These are phyloP conservation scores for Ascoidea tarda DNA, from an alignment of 805 yeast genomes.

Conservation along the genomic window DNA sequence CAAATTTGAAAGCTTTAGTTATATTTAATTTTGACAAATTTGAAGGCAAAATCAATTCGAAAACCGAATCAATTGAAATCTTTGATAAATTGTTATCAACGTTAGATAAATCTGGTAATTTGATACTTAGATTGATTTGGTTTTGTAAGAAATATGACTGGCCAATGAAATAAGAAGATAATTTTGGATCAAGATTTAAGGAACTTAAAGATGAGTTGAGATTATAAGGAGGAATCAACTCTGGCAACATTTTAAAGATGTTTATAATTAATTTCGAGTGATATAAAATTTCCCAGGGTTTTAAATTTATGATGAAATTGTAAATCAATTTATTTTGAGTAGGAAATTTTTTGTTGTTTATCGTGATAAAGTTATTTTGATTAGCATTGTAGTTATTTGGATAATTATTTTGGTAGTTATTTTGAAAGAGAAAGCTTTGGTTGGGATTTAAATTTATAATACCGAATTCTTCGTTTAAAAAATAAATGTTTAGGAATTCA, in stretches of 20 bases:
- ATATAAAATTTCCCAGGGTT: not conserved
- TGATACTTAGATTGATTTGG: too few relatives aligned
- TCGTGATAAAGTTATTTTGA: not conserved
- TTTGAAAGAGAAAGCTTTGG: too few relatives aligned
- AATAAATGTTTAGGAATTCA: too few relatives aligned
- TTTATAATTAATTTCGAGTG: not conserved
- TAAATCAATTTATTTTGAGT: too few relatives aligned
- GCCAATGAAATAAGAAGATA: not conserved
- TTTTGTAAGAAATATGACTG: not conserved
- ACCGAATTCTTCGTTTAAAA: too few relatives aligned
- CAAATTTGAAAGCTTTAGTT: not conserved
- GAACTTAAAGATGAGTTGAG: not conserved
- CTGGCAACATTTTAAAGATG: not conserved
- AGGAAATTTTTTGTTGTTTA: not conserved
- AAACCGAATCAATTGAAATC: too few relatives aligned
- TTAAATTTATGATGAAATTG: not conserved
- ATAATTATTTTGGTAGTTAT: too few relatives aligned
- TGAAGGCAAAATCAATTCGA: not conserved
- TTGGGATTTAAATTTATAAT: too few relatives aligned
- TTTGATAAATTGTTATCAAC: too few relatives aligned
- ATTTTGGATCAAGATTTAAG: too few relatives aligned
- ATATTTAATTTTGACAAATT: too few relatives aligned
- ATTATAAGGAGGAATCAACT: not conserved
- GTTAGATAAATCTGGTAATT: not conserved
- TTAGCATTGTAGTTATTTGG: too few relatives aligned